Evolutionary conservation across 805 yeast genomes (phyloP), one percentile per base, ranked within the genome.

Genomic region (Tetrapisispora iriomotensis): DNA sequence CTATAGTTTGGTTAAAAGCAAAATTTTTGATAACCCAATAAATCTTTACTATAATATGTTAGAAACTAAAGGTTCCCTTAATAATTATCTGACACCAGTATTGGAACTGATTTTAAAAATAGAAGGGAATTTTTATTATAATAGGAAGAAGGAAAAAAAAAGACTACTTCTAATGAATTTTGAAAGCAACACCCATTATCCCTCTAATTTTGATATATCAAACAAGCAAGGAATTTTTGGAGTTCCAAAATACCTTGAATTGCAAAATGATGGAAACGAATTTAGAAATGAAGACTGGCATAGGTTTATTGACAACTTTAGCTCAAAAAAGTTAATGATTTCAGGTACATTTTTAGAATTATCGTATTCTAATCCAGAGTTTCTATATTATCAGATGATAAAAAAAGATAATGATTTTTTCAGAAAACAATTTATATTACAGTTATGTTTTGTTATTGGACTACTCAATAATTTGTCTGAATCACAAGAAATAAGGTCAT

Each of bases 341-440:
- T 41, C 43, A 29, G 51, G 58, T 13, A 43, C 56, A 12, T 18
- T 45, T n/a, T 29, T 53, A 8, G 62, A 56, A 21, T 34, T 50
- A 4, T 50, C 58, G 1, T 21, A 42, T 3, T 37, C 38, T 9
- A 49, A 56, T 34, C 41, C 53, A 8, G 43, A 38, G 17, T 28
- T 42, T 4, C 36, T 58, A 8, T 53, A 49, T 19, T 41, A 42
- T n/a, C 58, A 55, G 41, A 39, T 55, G 34, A 45, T 42, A 28
- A 42, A 36, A 14, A 26, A 34, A 8, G 50, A 49, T 20, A 50
- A 49, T 23, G 61, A 58, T 40, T 44, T 40, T 20, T 49, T 40
- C 35, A 51, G 64, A 37, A 59, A 59, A 38, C 56, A 53, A 39
- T 47, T 59, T 30, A 27, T 59, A 7, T 29, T 51, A 18, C 62